Base-by-base conservation (phyloP, 176 grass and related monocot species). In the Saccharum officinarum region DNA sequence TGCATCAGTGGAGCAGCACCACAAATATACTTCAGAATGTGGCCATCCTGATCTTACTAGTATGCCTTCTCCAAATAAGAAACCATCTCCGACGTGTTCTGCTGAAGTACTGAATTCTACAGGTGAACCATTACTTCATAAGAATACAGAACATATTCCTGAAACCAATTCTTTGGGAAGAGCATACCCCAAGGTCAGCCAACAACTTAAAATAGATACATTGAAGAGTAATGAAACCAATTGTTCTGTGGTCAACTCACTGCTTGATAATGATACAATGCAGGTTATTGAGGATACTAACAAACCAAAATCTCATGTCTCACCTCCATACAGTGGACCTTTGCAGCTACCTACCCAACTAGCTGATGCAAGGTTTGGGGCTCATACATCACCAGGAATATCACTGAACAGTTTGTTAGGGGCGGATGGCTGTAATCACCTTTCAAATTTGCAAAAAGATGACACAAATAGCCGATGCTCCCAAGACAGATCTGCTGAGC, bases 341-440 rank as follows among this genome's bases (percentile, higher is more conserved):
- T 36, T 78, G 75, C 79, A 86, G 80, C 50, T 75, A 81, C 85
- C 85, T 84, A 45, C 33, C 26, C 81, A 70, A 38, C 31, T 83
- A 79, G 67, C 38, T 83, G 71, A 75, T 73, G 39, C 68, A 81
- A 69, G 33, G 60, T 92, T 26, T 69, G 40, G 22, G 68, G 50
- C 18, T 80, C 61, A 41, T 44, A 41, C 57, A 82, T 82, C 74
- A 62, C 64, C 59, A 79, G 74, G 52, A 86, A 75, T 72, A 46
- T 67, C 60, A n/a, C 60, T 0, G 5, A 36, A 80, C 30, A 73
- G 33, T 76, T 76, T 69, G 28, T 25, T 79, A 73, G 74, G 68
- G 71, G 31, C 25, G 60, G 59, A 86, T 75, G 66, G 33, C 10
- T 45, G 68, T 75, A 79, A 47, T 14, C 23, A 68, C 52, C 49